A percentile compares a stretch with the other conserved stretches of the same genome.
These are phyloP conservation scores for Diaporthe citri DNA, from an alignment of 2,329 filamentous ascomycete genomes.

Conservation along the genomic window DNA sequence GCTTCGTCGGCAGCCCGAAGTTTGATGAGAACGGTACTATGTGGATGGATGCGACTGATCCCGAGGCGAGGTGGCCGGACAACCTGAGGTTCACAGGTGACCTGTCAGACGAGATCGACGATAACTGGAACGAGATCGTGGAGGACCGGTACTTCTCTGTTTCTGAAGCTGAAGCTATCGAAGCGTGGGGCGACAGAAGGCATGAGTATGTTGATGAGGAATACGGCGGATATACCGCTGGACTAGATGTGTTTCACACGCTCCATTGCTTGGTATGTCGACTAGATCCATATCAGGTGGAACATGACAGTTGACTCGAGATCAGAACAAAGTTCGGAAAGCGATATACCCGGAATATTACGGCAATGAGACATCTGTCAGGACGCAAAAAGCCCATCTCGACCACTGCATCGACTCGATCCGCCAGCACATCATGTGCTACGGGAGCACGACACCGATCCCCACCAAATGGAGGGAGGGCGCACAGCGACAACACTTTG, in stretches of 20 bases:
- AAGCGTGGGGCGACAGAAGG: constrained; percentile 35
- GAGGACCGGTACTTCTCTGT: constrained; percentile 40
- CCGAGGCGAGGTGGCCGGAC: constrained; percentile 35
- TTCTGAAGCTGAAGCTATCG: constrained; percentile 36
- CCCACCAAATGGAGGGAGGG: constrained; percentile 41
- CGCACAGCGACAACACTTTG: constrained; percentile 42
- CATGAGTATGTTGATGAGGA: constrained; percentile 36
- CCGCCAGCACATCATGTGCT: constrained; percentile 44
- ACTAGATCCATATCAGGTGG: accelerated
- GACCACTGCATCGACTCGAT: constrained; percentile 44
- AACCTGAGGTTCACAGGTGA: constrained; percentile 32
- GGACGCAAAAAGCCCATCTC: constrained; percentile 35
- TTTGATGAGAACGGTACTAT: constrained; percentile 40
- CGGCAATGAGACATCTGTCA: constrained; percentile 22
- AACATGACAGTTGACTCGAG: neutral
- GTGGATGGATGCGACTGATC: constrained; percentile 24
- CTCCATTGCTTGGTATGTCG: constrained; percentile 42
- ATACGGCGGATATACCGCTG: constrained; percentile 40
- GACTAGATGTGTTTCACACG: constrained; percentile 43
- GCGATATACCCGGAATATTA: constrained; percentile 41
- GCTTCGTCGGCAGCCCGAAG: constrained; percentile 36
- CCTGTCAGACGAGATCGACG: constrained; percentile 35
- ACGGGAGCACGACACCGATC: constrained; percentile 43
- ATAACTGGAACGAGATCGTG: constrained; percentile 37
- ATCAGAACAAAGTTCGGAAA: constrained; percentile 42